Conservation (phyloP, 1,284 basidiomycete genomes). For the Coniophora puteana region DNA sequence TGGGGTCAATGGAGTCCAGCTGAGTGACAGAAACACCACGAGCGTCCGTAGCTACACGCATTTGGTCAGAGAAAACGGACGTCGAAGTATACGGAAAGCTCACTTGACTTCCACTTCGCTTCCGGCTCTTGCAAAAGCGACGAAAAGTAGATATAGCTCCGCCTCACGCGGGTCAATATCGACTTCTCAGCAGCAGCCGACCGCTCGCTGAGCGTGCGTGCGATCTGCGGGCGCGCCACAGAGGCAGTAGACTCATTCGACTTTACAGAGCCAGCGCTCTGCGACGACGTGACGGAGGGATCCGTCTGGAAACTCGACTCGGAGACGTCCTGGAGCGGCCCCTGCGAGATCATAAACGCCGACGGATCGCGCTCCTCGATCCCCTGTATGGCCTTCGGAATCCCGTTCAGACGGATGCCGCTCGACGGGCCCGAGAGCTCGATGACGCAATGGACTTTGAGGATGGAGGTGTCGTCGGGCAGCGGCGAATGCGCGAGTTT, state of each 20-base stretch:
- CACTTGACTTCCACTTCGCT: conserved; percentile 92
- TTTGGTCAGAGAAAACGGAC: conserved; percentile 5
- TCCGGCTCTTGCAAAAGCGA: conserved; percentile 97
- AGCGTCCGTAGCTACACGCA: conserved; percentile 68
- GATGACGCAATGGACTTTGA: conserved; percentile 76
- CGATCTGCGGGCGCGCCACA: conserved; percentile 32
- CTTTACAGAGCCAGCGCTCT: conserved; percentile 22
- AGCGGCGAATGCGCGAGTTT: conserved; percentile 70
- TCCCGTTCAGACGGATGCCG: conserved; percentile 80
- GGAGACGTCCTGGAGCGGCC: conserved; percentile 65
- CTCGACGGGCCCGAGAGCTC: conserved; percentile 79
- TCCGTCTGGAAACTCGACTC: conserved; percentile 63
- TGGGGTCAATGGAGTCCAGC: conserved; percentile 96
- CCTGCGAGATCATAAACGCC: conserved; percentile 44
- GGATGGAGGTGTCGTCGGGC: conserved; percentile 69
- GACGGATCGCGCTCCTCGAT: conserved; percentile 64
- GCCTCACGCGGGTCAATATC: conserved; percentile 78
- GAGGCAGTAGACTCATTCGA: conserved; percentile 30
- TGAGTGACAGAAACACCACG: conserved; percentile 92
- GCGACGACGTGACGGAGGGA: conserved; percentile 43
- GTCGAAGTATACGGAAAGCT: conserved; percentile 20
- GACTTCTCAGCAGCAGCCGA: conserved; percentile 69
- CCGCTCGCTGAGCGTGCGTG: conserved; percentile 42
- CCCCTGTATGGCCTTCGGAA: conserved; percentile 66
- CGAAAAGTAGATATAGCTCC: conserved; percentile 98